phyloP scores from a whole-genome alignment of 257 asterid species.

The Jasminum sambac region DNA sequence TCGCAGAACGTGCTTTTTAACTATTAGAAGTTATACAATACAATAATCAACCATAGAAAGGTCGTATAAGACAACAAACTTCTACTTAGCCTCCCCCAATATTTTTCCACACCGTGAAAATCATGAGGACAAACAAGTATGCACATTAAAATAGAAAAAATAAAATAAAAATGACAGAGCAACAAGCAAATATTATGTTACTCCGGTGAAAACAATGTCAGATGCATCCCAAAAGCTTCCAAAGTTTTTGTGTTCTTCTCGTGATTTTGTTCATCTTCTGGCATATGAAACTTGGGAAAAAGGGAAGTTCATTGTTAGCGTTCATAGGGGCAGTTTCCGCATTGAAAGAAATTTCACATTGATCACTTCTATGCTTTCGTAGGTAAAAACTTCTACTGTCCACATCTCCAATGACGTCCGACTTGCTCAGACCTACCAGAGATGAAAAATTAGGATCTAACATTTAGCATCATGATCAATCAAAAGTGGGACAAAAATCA shows the following conservation, averaged over 20 bases:
- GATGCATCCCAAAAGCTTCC: slow-evolving; percentile 43
- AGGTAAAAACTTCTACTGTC: slow-evolving; percentile 47
- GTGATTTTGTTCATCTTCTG: slow-evolving; percentile 28
- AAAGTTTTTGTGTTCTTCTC: slow-evolving; percentile 33
- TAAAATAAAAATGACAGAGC: not conserved
- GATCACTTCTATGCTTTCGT: slow-evolving; percentile 21
- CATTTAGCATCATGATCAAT: too few species aligned
- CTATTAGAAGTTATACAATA: not conserved
- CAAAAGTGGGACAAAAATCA: too few species aligned
- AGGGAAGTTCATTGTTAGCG: not conserved
- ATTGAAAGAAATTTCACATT: slow-evolving; percentile 15
- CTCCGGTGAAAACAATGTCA: not conserved
- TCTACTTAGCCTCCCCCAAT: not conserved
- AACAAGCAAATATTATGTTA: slow-evolving; percentile 1
- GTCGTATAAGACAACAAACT: not conserved
- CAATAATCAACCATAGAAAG: not conserved
- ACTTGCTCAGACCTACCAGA: slow-evolving; percentile 35
- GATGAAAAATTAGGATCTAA: too few species aligned
- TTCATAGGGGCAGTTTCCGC: slow-evolving; percentile 11
- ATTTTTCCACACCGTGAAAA: not conserved
- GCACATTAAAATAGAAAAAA: not conserved
- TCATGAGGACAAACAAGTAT: not conserved
- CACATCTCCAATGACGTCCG: slow-evolving; percentile 37
- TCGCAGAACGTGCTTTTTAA: not conserved
- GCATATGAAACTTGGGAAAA: slow-evolving; percentile 18